Evolutionary conservation across 179 eudicot species (phyloP), one percentile per base, ranked within the genome.

Genomic region (Camellia oleifera): DNA sequence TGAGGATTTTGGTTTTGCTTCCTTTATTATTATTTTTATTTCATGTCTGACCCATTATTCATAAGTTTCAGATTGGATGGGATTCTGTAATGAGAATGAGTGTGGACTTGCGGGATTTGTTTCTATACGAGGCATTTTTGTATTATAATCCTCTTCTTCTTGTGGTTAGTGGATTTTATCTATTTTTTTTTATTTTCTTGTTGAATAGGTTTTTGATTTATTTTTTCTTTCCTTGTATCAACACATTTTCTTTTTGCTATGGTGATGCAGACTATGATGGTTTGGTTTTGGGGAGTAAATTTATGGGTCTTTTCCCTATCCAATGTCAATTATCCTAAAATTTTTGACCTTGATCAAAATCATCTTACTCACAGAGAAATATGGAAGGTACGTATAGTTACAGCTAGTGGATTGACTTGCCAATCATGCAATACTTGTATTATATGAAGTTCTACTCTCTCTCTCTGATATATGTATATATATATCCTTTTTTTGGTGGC

Each of bases 11-110:
- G 67, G 74, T 46, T 42, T 75, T 40, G 46, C 18, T 26, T 45
- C 10, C 7, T 42, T 70, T 53, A 50, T 23, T 42, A 10, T 45
- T 67, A 66, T 77, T 60, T 40, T 45, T 67, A 66, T 77, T 60
- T 40, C n/a, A 42, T 77, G 72, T 48, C n/a, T 75, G 14, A 57
- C n/a, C 46, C 13, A 58, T 2, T 79, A 65, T 53, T 23, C 2
- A 76, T 32, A 68, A 20, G 32, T 81, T 70, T 62, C 94, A 93
- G 98, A 90, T 93, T 83, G 95, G 97, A 85, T 95, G 97, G 97
- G 91, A 88, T 85, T 91, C 98, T 79, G 97, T 95, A 42, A 95
- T 95, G 98, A 89, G 92, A 81, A 95, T 95, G 98, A 92, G 97
- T 84, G 94, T 85, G 63, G 95, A 95, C 83, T 77, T 90, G 84